A percentile compares a stretch with the other conserved stretches of the same genome.
Conservation (phyloP, 495 filamentous ascomycete species). For the Xylaria longipes region DNA sequence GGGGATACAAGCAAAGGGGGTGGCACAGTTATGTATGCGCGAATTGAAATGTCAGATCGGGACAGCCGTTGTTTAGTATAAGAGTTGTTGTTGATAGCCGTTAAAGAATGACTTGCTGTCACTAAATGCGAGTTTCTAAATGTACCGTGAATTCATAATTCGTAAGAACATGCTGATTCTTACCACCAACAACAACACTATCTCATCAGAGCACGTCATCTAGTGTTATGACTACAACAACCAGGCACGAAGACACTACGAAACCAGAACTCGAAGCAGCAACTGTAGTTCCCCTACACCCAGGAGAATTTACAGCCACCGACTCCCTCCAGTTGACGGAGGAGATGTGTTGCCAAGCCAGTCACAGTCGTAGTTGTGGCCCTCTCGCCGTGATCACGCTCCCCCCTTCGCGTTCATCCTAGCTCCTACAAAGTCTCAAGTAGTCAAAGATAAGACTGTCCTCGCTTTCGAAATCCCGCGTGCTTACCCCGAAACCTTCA, state of each 20-base stretch:
- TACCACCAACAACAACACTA: background rate
- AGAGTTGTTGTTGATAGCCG: background rate
- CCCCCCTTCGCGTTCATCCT: background rate
- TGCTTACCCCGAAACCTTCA: background rate
- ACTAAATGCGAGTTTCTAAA: background rate
- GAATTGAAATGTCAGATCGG: background rate
- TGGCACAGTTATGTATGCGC: background rate
- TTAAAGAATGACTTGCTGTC: background rate
- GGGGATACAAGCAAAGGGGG: background rate
- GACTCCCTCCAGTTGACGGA: background rate
- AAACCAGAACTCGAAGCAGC: background rate
- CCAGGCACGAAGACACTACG: background rate
- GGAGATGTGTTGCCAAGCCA: background rate
- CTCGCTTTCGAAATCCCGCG: background rate
- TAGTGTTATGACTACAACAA: background rate
- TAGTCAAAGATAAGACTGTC: background rate
- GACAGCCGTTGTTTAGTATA: background rate
- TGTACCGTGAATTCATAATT: background rate
- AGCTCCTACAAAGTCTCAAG: background rate
- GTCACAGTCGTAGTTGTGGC: background rate
- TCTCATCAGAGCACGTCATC: background rate
- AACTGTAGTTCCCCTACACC: background rate
- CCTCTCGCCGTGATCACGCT: background rate
- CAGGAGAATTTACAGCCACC: background rate
- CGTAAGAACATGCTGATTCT: background rate